Conservation (phyloP, 2,329 filamentous ascomycete genomes). For the Magnaporthiopsis rhizophila region DNA sequence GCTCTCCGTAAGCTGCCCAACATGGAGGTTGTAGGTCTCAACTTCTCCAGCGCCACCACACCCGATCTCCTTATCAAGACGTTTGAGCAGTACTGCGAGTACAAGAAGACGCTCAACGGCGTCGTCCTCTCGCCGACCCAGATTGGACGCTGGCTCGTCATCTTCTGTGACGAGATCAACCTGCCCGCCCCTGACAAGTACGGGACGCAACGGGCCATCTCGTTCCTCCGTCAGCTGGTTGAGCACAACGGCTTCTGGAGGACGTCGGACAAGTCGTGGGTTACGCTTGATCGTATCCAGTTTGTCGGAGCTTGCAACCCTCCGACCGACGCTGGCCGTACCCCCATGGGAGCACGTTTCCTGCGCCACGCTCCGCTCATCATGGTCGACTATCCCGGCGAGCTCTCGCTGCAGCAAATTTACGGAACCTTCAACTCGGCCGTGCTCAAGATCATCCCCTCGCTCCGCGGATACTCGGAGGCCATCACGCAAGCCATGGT, state of each 20-base stretch:
- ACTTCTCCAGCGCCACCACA: slow-evolving; percentile 98
- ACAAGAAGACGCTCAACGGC: slow-evolving; percentile 96
- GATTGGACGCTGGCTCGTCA: slow-evolving; percentile 93
- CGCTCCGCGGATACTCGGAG: slow-evolving; percentile 90
- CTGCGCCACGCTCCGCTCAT: slow-evolving; percentile 94
- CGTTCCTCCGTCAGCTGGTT: slow-evolving; percentile 92
- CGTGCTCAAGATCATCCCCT: slow-evolving; percentile 91
- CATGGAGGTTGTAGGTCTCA: slow-evolving; percentile 98
- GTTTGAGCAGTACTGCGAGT: slow-evolving; percentile 98
- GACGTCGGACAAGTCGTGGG: slow-evolving; percentile 95
- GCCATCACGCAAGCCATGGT: slow-evolving; percentile 97
- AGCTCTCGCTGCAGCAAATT: slow-evolving; percentile 89
- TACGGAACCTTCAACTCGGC: slow-evolving; percentile 98
- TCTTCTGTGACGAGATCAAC: slow-evolving; percentile 99
- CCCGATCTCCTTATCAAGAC: slow-evolving; percentile 98
- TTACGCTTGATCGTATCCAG: slow-evolving; percentile 93
- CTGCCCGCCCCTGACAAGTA: slow-evolving; percentile 96
- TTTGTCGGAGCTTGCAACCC: slow-evolving; percentile 99
- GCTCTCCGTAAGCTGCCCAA: slow-evolving; percentile 93
- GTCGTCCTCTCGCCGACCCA: slow-evolving; percentile 93
- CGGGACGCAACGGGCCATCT: slow-evolving; percentile 93
- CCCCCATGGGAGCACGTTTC: slow-evolving; percentile 87
- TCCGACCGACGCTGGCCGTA: slow-evolving; percentile 93
- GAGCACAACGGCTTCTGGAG: slow-evolving; percentile 99
- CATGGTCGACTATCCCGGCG: slow-evolving; percentile 99